phyloP scores from a whole-genome alignment of 768 basidiomycete genomes.

The Gelatoporia subvermispora region DNA sequence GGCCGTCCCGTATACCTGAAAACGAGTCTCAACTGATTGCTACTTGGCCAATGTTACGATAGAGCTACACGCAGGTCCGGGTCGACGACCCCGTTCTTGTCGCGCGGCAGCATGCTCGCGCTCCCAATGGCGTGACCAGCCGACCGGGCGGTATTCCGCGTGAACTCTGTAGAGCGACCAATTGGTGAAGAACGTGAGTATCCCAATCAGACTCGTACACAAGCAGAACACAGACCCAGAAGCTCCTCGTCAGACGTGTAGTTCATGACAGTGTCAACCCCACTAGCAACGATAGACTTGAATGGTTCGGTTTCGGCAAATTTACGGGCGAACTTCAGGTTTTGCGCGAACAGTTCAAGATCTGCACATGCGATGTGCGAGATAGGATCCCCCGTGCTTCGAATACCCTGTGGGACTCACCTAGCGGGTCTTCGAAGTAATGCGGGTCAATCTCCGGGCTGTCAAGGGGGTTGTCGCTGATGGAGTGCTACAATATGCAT shows the following conservation, averaged over 20 bases:
- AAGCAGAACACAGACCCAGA: neutral
- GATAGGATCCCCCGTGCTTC: neutral
- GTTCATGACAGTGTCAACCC: neutral
- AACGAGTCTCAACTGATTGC: too few relatives aligned
- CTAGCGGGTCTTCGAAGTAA: constrained; percentile 29
- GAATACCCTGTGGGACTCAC: constrained; percentile 4
- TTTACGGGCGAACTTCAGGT: constrained; percentile 24
- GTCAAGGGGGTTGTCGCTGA: constrained; percentile 21
- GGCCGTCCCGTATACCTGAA: constrained; percentile 46
- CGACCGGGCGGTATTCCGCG: constrained; percentile 18
- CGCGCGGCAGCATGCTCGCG: constrained; percentile 45
- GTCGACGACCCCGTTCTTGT: constrained; percentile 51
- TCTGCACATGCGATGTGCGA: constrained; percentile 12
- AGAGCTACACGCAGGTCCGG: constrained; percentile 34
- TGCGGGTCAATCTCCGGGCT: constrained; percentile 28
- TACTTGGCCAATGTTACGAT: too few relatives aligned
- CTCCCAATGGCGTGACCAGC: constrained; percentile 29
- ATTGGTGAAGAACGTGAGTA: too few relatives aligned
- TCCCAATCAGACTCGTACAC: neutral
- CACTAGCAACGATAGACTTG: constrained; percentile 3
- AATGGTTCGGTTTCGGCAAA: constrained; percentile 21
- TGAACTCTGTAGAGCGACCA: constrained; percentile 8
- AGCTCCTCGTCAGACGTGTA: constrained; percentile 1
- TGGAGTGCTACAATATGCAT: constrained; percentile 21
- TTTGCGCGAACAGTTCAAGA: constrained; percentile 24